Evolutionary conservation across 768 basidiomycete genomes (phyloP), one percentile per base, ranked within the genome.

Genomic region (Panaeolus cyanescens): DNA sequence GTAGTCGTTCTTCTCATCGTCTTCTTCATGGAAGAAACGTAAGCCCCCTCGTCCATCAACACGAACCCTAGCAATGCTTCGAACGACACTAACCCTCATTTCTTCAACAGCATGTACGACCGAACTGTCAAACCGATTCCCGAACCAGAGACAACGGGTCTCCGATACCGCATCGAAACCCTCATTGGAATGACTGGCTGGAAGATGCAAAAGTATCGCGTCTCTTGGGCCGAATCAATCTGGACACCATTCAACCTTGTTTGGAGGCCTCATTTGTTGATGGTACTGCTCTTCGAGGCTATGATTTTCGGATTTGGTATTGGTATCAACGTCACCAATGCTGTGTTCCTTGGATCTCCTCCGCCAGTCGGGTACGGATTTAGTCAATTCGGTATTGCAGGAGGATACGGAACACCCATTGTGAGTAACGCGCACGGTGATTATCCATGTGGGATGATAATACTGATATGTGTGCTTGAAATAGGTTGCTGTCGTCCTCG

Each of bases 21-120:
- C 2, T 76, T 90, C 59, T 85, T 89, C 65, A 79, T 81, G 74
- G 83, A 88, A 62, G 89, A 91, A 71, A 90, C 88, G 87, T 87
- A 68, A 55, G 82, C n/a, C n/a, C n/a, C n/a, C n/a, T n/a, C n/a
- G n/a, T n/a, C n/a, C n/a, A 15, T 45, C 9, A 62, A n/a, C n/a
- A n/a, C n/a, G n/a, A n/a, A n/a, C n/a, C n/a, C n/a, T n/a, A n/a
- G n/a, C n/a, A n/a, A n/a, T n/a, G n/a, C n/a, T 32, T 55, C 54
- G 40, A 59, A 50, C 56, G 19, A 17, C 15, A 34, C 32, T 22
- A 56, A 50, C 25, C 40, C 4, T 33, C 36, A 36, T 15, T 64
- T 17, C 30, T n/a, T 12, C 39, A 32, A n/a, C 62, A 87, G 86
- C 0, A 79, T 87, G 75, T 90, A 85, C 67, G 87, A 89, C 68